Conservation (phyloP, 2,329 filamentous ascomycete genomes). For the Dactylellina drechsleri region DNA sequence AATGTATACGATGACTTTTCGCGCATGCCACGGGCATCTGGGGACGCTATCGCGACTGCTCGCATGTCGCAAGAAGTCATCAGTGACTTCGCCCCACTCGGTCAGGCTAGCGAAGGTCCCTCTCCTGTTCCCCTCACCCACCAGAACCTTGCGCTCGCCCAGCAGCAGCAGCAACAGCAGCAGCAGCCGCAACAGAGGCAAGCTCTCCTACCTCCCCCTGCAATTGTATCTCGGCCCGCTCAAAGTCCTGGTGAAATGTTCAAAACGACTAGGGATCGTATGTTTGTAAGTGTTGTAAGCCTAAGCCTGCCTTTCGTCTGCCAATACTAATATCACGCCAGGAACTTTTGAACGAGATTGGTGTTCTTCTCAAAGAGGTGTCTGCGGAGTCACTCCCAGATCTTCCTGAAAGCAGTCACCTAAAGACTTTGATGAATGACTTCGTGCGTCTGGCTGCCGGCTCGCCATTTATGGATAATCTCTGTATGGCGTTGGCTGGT, state of each 20-base stretch:
- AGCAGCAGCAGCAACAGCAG: slow-evolving; percentile 63
- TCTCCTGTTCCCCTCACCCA: slow-evolving; percentile 60
- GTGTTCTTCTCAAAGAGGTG: slow-evolving; percentile 39
- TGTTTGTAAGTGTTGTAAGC: slow-evolving; percentile 44
- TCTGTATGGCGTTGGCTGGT: slow-evolving; percentile 68
- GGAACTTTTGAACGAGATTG: slow-evolving; percentile 43
- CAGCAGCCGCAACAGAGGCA: slow-evolving; percentile 63
- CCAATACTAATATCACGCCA: slow-evolving; percentile 15
- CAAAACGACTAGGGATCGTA: slow-evolving; percentile 44
- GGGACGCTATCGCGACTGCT: slow-evolving; percentile 33
- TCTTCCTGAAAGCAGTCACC: slow-evolving; percentile 39
- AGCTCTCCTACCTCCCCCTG: slow-evolving; percentile 61
- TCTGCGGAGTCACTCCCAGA: slow-evolving; percentile 34
- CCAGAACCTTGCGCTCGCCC: slow-evolving; percentile 71
- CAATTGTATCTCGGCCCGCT: slow-evolving; percentile 60
- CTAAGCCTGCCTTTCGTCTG: not conserved
- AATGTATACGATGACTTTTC: slow-evolving; percentile 97
- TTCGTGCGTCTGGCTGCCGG: slow-evolving; percentile 44
- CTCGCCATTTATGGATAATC: slow-evolving; percentile 68
- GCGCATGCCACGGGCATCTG: slow-evolving; percentile 75
- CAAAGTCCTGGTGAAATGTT: slow-evolving; percentile 61
- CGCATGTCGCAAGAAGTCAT: slow-evolving; percentile 71
- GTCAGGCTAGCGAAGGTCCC: slow-evolving; percentile 44
- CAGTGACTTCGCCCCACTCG: slow-evolving; percentile 71
- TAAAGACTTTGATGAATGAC: slow-evolving; percentile 52